Evolutionary conservation across 345 rosid species (phyloP).

Genomic region (Streptanthus diversifolius): DNA sequence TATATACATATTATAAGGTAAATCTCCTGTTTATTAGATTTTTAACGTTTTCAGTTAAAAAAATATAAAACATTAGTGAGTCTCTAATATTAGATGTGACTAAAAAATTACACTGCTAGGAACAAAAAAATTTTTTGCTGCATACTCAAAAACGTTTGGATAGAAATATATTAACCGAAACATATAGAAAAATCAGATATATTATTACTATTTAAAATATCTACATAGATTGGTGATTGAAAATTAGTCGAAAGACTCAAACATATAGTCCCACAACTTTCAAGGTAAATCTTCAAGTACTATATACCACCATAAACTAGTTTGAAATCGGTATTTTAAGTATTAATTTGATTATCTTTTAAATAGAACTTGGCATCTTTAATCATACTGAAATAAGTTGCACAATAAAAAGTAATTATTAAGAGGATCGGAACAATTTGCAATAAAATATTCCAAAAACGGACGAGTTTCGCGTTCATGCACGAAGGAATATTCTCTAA

Average conservation of each 20-base stretch:
- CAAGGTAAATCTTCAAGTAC: background rate
- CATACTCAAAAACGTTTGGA: background rate
- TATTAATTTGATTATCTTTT: background rate
- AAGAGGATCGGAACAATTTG: background rate
- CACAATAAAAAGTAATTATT: background rate
- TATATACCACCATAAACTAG: background rate
- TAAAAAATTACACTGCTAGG: background rate
- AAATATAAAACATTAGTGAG: background rate
- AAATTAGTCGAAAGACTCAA: background rate
- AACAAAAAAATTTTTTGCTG: background rate
- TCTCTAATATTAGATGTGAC: background rate
- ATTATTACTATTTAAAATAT: background rate
- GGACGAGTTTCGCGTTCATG: conserved; percentile 2
- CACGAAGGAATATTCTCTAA: conserved; percentile 11
- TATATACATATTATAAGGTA: background rate
- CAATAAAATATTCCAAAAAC: background rate
- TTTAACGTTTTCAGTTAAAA: background rate
- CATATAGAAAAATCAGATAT: background rate
- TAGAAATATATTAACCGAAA: background rate
- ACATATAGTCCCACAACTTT: background rate
- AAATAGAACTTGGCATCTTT: background rate
- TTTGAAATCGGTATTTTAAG: too few species aligned
- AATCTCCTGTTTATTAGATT: background rate
- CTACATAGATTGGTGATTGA: background rate
- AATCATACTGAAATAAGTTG: background rate